Base-by-base conservation (phyloP, 176 grass and related monocot species). In the Raddia guianensis region DNA sequence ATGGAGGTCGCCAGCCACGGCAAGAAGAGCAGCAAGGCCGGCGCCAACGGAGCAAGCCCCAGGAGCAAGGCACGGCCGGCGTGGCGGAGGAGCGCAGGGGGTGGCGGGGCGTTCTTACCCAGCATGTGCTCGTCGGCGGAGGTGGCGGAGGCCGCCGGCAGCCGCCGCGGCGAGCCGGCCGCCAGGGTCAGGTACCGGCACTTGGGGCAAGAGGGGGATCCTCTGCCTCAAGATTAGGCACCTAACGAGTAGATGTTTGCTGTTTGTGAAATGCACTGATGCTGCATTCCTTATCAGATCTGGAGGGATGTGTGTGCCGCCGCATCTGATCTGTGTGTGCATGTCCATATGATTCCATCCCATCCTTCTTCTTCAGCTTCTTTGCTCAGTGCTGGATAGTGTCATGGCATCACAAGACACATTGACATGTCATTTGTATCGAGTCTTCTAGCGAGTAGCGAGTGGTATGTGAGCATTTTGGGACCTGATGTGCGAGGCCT, bases 81-180 rank as follows among this genome's bases (percentile, higher is more conserved):
- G 12, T 45, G 48, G 40, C 83, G 75, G 62, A 82, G 75, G 55
- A 55, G 69, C 12, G 54, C 6, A 33, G 64, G 52, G n/a, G 64
- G 52, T 3, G 52, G 12, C 10, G 40, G 49, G 2, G 54, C 33
- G 65, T 90, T 90, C 80, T 49, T 90, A 63, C 80, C 88, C 10
- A 80, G 84, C 45, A 71, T 90, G 62, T 90, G 88, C 75, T 90
- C 88, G 5, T 73, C 63, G 21, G 76, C 70, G 16, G 82, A 75
- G 70, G 87, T 89, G 47, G 59, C 63, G 8, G 77, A 80, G 8
- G 32, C 61, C 59, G 15, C 18, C 66, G 48, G 48, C 42, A 15
- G 82, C 12, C 27, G 74, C 9, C 9, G 53, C 12, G 32, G 52
- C 42, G 43, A 35, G 43, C 78, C 15, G 65, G 50, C 62, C 0